phyloP scores from a whole-genome alignment of 2,329 filamentous ascomycete genomes.

The Pestalotiopsis fici region DNA sequence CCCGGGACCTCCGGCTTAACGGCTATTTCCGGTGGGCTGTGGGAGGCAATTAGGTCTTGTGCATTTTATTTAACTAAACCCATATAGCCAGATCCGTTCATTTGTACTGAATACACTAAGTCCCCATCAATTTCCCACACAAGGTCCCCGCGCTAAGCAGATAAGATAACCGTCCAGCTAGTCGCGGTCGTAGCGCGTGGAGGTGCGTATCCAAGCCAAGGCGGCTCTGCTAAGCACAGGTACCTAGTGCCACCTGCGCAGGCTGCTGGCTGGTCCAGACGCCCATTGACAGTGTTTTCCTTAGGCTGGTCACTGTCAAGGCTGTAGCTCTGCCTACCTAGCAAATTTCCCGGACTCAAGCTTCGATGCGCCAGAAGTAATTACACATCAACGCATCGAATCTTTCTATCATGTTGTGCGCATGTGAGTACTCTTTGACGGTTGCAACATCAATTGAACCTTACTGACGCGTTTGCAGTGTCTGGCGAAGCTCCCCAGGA shows the following conservation, averaged over 20 bases:
- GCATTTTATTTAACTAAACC: too few species aligned
- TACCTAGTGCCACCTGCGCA: background rate
- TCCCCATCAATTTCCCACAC: background rate
- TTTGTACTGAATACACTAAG: too few species aligned
- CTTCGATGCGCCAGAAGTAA: conserved; percentile 9
- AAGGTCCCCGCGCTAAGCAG: background rate
- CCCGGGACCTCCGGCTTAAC: too few species aligned
- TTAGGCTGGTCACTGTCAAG: conserved; percentile 1
- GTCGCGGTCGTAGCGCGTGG: background rate
- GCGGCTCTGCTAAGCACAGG: background rate
- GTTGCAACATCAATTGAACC: background rate
- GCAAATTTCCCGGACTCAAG: background rate
- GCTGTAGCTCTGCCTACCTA: background rate
- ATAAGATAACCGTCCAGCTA: background rate
- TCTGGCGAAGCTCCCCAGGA: conserved; percentile 95
- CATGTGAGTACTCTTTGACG: conserved; percentile 34
- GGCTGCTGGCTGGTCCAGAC: background rate
- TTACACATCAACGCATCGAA: conserved; percentile 10
- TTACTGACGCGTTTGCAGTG: conserved; percentile 54
- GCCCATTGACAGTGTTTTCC: background rate
- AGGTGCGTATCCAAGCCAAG: background rate
- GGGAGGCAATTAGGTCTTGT: too few species aligned
- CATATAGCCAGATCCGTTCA: too few species aligned
- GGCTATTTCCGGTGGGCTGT: too few species aligned
- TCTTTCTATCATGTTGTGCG: conserved; percentile 46